Evolutionary conservation across 2,329 filamentous ascomycete genomes (phyloP).

Genomic region (Microthyrium microscopicum): DNA sequence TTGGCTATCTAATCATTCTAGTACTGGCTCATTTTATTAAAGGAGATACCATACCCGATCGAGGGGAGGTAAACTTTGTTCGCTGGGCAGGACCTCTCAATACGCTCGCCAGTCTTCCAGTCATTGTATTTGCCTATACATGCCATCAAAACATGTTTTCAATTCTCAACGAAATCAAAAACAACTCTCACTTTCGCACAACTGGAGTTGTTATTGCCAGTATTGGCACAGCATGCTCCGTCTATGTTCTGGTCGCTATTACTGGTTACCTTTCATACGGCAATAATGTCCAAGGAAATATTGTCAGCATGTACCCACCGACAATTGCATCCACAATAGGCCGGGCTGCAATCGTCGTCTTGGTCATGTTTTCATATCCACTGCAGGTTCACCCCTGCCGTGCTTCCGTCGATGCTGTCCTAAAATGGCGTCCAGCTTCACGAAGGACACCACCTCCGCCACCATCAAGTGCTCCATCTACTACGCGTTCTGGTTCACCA

Average conservation of each 20-base stretch:
- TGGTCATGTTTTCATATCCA: conserved; percentile 93
- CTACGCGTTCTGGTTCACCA: conserved; percentile 8
- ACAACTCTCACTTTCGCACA: conserved; percentile 65
- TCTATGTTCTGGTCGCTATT: conserved; percentile 84
- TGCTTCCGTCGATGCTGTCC: conserved; percentile 85
- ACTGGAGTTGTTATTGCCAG: conserved; percentile 65
- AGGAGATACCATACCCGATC: conserved; percentile 57
- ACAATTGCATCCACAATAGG: conserved; percentile 78
- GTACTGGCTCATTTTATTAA: conserved; percentile 81
- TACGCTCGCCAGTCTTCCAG: conserved; percentile 71
- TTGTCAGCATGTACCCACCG: conserved; percentile 74
- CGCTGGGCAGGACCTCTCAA: conserved; percentile 64
- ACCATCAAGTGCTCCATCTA: conserved; percentile 16
- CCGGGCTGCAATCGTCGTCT: conserved; percentile 83
- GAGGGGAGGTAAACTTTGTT: conserved; percentile 59
- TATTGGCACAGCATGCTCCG: conserved; percentile 71
- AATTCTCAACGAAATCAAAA: conserved; percentile 83
- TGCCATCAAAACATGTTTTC: conserved; percentile 99
- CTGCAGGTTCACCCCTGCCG: conserved; percentile 91
- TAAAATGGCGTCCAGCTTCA: conserved; percentile 62
- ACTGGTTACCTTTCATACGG: conserved; percentile 95
- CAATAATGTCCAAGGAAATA: conserved; percentile 77
- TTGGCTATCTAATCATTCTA: conserved; percentile 82
- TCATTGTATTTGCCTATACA: conserved; percentile 98
- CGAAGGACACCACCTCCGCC: conserved; percentile 20